A percentile compares a stretch with the other conserved stretches of the same genome.
Evolutionary conservation across 495 filamentous ascomycete genomes (phyloP).

Genomic region (Lasiosphaeris hirsuta): DNA sequence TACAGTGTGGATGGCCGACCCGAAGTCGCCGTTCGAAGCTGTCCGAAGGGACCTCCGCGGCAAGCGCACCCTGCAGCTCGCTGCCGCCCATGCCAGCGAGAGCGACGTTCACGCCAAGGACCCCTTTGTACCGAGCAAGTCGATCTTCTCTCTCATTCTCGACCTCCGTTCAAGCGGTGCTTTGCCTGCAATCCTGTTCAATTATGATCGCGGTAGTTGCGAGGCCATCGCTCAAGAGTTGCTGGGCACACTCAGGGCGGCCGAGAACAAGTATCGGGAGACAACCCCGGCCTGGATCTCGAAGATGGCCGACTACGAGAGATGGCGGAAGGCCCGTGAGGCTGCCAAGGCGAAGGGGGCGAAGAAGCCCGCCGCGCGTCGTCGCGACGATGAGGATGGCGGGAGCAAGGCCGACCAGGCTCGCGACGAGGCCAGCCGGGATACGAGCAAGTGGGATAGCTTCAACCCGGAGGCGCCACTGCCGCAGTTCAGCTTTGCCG

Average conservation of each 20-base stretch:
- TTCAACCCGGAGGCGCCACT: conserved; percentile 65
- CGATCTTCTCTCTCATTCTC: conserved; percentile 53
- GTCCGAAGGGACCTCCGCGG: conserved; percentile 44
- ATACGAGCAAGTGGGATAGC: conserved; percentile 51
- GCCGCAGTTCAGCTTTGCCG: conserved; percentile 62
- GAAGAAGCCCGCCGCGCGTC: conserved; percentile 36
- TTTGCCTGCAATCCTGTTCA: conserved; percentile 73
- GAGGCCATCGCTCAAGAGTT: conserved; percentile 53
- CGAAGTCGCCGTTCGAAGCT: conserved; percentile 57
- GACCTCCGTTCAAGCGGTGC: conserved; percentile 61
- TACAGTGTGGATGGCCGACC: conserved; percentile 56
- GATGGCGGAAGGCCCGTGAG: conserved; percentile 46
- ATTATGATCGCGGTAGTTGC: conserved; percentile 64
- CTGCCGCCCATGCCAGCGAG: not conserved
- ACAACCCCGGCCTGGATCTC: conserved; percentile 56
- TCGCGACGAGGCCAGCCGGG: conserved; percentile 32
- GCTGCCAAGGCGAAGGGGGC: conserved; percentile 28
- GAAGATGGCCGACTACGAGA: conserved; percentile 49
- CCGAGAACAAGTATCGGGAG: conserved; percentile 56
- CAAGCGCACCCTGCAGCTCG: conserved; percentile 5
- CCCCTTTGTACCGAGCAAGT: conserved; percentile 30
- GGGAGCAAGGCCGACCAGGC: conserved; percentile 36
- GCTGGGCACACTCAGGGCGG: conserved; percentile 44
- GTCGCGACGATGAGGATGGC: conserved; percentile 22
- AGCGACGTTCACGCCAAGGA: not conserved